Percentiles rank a stretch among this genome's conserved stretches.
These are phyloP conservation scores for Leptodontidium sp. DNA, from an alignment of 2,329 filamentous ascomycete genomes.

Conservation along the genomic window DNA sequence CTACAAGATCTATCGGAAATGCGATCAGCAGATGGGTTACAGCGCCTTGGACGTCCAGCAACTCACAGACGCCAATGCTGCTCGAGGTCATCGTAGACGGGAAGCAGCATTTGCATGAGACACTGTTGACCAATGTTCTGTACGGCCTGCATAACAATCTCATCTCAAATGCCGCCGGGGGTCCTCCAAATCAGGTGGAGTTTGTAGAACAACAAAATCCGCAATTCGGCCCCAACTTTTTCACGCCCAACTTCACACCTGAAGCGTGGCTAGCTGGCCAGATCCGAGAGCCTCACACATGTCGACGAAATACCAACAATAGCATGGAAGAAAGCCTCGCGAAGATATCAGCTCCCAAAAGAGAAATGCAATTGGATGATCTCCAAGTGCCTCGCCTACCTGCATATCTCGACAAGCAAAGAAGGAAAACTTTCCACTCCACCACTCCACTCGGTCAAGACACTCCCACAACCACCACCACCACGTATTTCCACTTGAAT, in stretches of 20 bases:
- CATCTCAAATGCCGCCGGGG: slow-evolving; percentile 4
- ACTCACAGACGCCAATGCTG: slow-evolving; percentile 35
- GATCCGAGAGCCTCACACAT: slow-evolving; percentile 8
- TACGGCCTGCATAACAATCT: slow-evolving; percentile 26
- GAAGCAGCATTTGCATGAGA: slow-evolving; percentile 37
- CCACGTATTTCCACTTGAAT: slow-evolving; percentile 27
- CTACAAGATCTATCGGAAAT: slow-evolving; percentile 31
- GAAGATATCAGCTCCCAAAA: neutral
- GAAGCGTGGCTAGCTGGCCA: slow-evolving; percentile 9
- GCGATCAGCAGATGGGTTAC: slow-evolving; percentile 35
- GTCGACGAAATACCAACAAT: neutral
- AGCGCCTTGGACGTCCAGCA: slow-evolving; percentile 19
- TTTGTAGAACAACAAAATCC: slow-evolving; percentile 15
- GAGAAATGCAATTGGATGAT: slow-evolving; percentile 6
- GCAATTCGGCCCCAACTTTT: neutral
- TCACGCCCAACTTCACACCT: slow-evolving; percentile 2
- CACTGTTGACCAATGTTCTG: slow-evolving; percentile 21
- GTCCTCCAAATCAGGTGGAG: neutral
- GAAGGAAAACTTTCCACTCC: slow-evolving; percentile 9
- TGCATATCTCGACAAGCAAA: slow-evolving; percentile 31
- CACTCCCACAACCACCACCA: slow-evolving; percentile 19
- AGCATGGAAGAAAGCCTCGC: slow-evolving; percentile 9
- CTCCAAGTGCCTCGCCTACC: slow-evolving; percentile 30
- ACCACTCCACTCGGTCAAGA: slow-evolving; percentile 16
- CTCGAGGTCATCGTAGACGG: slow-evolving; percentile 41